Conservation (phyloP, 768 basidiomycete species). For the Podaxis carcinomalis region DNA sequence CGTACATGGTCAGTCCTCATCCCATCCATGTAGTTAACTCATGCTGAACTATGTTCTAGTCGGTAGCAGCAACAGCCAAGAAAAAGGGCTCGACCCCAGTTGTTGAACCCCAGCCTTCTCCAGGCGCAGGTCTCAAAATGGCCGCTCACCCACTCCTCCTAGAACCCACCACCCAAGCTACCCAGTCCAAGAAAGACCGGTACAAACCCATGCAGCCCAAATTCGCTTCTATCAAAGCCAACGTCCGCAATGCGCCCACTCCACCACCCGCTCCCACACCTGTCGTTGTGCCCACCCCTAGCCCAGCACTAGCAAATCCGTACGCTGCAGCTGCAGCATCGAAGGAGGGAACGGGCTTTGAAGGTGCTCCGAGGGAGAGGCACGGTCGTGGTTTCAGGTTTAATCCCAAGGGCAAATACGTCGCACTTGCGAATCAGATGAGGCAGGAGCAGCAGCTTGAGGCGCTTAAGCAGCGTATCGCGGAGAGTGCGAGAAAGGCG, state of each 20-base stretch:
- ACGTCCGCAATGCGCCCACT: slow-evolving; percentile 71
- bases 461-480: slow-evolving; percentile 88
- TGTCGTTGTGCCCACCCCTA: slow-evolving; percentile 27
- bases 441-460: slow-evolving; percentile 80
- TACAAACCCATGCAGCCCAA: slow-evolving; percentile 99
- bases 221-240: slow-evolving; percentile 93
- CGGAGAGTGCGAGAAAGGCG: slow-evolving; percentile 88
- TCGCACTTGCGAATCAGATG: slow-evolving; percentile 66
- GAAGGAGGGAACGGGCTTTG: slow-evolving; percentile 58
- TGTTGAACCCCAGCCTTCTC: slow-evolving; percentile 59
- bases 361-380: slow-evolving; percentile 71
- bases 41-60: slow-evolving; percentile 26
- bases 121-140: slow-evolving; percentile 82
- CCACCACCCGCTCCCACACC: slow-evolving; percentile 36
- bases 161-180: slow-evolving; percentile 54
- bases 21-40: neutral
- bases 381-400: slow-evolving; percentile 73
- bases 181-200: slow-evolving; percentile 81
- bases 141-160: slow-evolving; percentile 84
- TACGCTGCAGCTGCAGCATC: slow-evolving; percentile 56
- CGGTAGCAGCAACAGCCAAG: slow-evolving; percentile 50
- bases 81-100: slow-evolving; percentile 41
- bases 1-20: slow-evolving; percentile 69
- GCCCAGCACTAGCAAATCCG: slow-evolving; percentile 54
- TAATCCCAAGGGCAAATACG: slow-evolving; percentile 91